Conservation (phyloP, 108 stramenopile species). For the Nitzschia inconspicua region DNA sequence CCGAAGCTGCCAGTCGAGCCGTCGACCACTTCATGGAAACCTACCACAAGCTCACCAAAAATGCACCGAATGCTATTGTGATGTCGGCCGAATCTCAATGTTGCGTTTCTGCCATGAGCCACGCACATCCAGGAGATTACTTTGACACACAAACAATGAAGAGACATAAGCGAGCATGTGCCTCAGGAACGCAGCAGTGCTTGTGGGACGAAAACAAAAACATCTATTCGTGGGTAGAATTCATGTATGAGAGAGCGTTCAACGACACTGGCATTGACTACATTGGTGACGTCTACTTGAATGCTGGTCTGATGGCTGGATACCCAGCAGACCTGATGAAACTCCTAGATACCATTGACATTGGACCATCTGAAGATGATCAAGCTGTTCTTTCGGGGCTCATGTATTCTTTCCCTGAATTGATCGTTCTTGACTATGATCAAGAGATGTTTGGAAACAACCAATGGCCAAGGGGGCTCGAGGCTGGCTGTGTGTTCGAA, state of each 20-base stretch:
- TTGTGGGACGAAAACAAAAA: constrained; percentile 1
- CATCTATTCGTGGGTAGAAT: constrained; percentile 10
- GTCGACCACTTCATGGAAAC: constrained; percentile 9
- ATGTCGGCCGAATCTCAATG: constrained; percentile 19
- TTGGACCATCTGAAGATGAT: constrained; percentile 17
- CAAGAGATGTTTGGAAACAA: constrained; percentile 22
- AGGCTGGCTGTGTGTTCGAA: constrained; percentile 15
- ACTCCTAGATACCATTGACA: constrained; percentile 2
- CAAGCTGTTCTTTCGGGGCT: constrained; percentile 19
- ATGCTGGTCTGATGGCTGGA: constrained; percentile 18
- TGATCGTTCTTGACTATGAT: constrained; percentile 20
- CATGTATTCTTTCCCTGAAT: constrained; percentile 4
- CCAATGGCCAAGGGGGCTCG: constrained; percentile 20
- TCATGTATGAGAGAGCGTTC: constrained; percentile 9
- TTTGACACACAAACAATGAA: constrained; percentile 3
- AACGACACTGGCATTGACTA: background rate
- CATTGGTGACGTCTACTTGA: constrained; percentile 2
- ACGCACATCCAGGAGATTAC: constrained; percentile 6
- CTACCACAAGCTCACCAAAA: background rate
- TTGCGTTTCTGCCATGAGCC: constrained; percentile 14
- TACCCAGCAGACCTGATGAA: constrained; percentile 14
- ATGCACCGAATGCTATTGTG: constrained; percentile 6
- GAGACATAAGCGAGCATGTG: constrained; percentile 1
- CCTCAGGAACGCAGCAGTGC: background rate
- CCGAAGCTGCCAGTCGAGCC: background rate